Evolutionary conservation across 2,329 filamentous ascomycete species (phyloP), one percentile per base, ranked within the genome.

Genomic region (Rhynchosporium secalis): DNA sequence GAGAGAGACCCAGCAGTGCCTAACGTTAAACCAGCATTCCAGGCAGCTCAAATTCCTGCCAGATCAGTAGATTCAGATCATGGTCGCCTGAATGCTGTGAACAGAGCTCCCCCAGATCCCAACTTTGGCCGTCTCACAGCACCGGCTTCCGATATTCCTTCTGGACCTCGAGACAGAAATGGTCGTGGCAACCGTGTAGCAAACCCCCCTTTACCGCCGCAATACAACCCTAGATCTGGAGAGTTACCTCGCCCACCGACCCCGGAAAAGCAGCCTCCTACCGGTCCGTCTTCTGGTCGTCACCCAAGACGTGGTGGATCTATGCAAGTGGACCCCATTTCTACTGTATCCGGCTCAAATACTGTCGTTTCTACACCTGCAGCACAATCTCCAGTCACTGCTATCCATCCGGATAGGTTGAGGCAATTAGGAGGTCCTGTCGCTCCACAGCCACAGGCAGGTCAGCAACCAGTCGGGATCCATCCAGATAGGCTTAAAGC

Each of bases 111-210:
- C 64, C 81, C 85, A 66, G 85, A 88, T 71, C 82, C 83, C 15
- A 85, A 83, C 61, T 87, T 87, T 68, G 86, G 86, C 33, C 83
- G 86, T 2, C 77, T 88, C 54, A 87, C 84, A 65, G 76, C 81
- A 1, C 79, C 29, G 73, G 78, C 38, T 69, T 73, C 73, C 31
- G 79, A 76, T 46, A 74, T 82, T 46, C 84, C 84, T 3, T 81
- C 81, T n/a, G 85, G 83, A 1, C 84, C 85, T 15, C 79, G 80
- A 56, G 81, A 78, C 66, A 81, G 79, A 69, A 82, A 78, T 62
- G 77, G 79, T 8, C 69, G 72, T 15, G 67, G 66, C 31, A 69
- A 65, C 63, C 66, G 72, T 10, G 65, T 64, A 43, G 47, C 43
- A 2, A 70, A 63, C 52, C 61, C 47, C 46, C 48, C 58, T 7